Evolutionary conservation across 345 rosid species (phyloP).

Genomic region (Hypericum perforatum): DNA sequence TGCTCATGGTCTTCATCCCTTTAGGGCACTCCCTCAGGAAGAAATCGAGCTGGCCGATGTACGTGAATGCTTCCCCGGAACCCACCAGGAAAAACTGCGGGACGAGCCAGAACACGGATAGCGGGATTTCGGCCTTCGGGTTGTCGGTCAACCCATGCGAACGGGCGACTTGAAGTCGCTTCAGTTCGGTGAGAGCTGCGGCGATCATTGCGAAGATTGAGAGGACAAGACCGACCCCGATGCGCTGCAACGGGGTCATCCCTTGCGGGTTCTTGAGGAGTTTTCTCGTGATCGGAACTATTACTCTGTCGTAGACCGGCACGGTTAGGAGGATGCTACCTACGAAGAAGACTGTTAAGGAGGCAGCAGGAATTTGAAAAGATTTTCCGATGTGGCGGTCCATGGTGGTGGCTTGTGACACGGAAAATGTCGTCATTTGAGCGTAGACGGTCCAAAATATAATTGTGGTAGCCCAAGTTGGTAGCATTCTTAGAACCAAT

Average conservation of each 20-base stretch:
- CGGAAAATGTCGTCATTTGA: conserved; percentile 87
- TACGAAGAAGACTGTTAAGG: conserved; percentile 71
- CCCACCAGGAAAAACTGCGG: conserved; percentile 86
- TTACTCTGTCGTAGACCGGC: conserved; percentile 61
- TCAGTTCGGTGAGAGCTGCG: conserved; percentile 61
- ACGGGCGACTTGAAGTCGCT: conserved; percentile 43
- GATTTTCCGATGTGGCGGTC: conserved; percentile 70
- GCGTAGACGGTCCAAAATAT: conserved; percentile 97
- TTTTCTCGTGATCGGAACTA: conserved; percentile 44
- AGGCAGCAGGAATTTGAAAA: conserved; percentile 68
- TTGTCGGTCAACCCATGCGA: conserved; percentile 27
- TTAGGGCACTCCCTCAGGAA: conserved; percentile 94
- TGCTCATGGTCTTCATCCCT: conserved; percentile 98
- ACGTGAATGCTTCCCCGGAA: conserved; percentile 80
- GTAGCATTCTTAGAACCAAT: conserved; percentile 73
- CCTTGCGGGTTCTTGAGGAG: conserved; percentile 59
- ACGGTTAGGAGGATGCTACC: conserved; percentile 77
- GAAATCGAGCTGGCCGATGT: conserved; percentile 80
- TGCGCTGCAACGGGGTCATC: conserved; percentile 70
- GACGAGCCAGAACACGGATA: conserved; percentile 65
- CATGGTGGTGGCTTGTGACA: conserved; percentile 85
- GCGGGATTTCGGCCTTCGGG: conserved; percentile 40
- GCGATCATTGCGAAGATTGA: conserved; percentile 54
- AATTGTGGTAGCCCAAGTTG: conserved; percentile 83
- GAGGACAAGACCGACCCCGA: conserved; percentile 56